Conservation (phyloP, 257 asterid species). For the Solanum microdontum region DNA sequence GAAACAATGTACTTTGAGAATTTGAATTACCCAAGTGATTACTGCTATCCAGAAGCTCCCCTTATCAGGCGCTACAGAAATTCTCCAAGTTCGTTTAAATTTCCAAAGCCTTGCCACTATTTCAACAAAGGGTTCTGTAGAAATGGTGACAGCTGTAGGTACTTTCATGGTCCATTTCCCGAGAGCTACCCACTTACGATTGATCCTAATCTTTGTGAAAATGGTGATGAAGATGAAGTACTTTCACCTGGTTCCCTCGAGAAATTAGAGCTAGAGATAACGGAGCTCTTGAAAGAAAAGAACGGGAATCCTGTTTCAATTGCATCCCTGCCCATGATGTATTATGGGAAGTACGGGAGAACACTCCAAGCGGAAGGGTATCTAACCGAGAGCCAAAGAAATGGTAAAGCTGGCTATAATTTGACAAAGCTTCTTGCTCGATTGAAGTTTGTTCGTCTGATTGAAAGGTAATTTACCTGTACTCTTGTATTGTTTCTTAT, state of each 20-base stretch:
- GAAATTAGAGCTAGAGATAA: constrained; percentile 54
- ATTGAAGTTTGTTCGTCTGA: constrained; percentile 50
- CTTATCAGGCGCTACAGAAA: constrained; percentile 25
- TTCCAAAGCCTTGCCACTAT: constrained; percentile 65
- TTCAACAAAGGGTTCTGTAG: constrained; percentile 72
- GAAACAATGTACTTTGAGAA: constrained; percentile 17
- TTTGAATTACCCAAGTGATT: constrained; percentile 20
- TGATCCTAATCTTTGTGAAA: constrained; percentile 29
- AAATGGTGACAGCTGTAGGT: constrained; percentile 81
- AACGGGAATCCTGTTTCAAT: constrained; percentile 69
- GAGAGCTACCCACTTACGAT: constrained; percentile 25
- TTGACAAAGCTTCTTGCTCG: constrained; percentile 81
- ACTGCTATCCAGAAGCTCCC: constrained; percentile 27
- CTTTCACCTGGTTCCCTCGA: constrained; percentile 54
- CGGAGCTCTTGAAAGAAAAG: constrained; percentile 54
- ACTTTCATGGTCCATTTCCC: constrained; percentile 33
- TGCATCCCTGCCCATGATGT: constrained; percentile 77
- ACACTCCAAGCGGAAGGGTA: constrained; percentile 78
- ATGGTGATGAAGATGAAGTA: constrained; percentile 34
- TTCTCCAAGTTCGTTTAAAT: constrained; percentile 16
- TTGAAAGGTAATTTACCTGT: constrained; percentile 46
- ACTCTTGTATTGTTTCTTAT: neutral
- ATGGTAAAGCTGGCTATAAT: constrained; percentile 76
- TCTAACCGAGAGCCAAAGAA: constrained; percentile 85
- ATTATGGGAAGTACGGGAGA: constrained; percentile 55